These are phyloP conservation scores for Pichia deserticola DNA, from an alignment of 805 yeast genomes.

Conservation along the genomic window DNA sequence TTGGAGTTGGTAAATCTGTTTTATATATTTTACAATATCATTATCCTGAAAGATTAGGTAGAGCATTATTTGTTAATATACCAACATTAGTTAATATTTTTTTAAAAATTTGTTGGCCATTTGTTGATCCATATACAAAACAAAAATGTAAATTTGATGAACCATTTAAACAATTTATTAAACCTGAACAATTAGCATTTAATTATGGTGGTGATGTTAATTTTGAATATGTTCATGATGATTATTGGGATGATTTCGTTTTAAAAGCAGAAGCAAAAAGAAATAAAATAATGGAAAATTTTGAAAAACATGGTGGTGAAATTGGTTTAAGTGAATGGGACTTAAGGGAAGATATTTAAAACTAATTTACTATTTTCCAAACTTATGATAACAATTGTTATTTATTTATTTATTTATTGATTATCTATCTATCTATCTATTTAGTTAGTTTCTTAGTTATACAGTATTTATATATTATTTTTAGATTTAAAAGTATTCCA, in stretches of 20 bases:
- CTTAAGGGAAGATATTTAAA: constrained; percentile 41
- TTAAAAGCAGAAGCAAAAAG: constrained; percentile 53
- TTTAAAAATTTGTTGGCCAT: constrained; percentile 86
- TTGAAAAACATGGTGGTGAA: constrained; percentile 59
- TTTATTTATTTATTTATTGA: no score
- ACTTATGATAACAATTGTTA: no score
- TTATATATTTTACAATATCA: constrained; percentile 89
- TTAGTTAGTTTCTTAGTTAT: no score
- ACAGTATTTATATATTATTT: no score
- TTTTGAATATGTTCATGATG: constrained; percentile 73
- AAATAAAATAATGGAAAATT: constrained; percentile 54
- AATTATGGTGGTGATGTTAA: constrained; percentile 81
- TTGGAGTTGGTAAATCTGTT: constrained; percentile 83
- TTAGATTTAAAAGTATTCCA: no score
- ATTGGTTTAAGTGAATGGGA: constrained; percentile 82
- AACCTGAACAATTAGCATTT: constrained; percentile 68
- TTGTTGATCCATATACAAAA: constrained; percentile 90
- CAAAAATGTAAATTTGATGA: constrained; percentile 89
- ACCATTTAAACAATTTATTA: constrained; percentile 80
- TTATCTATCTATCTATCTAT: no score
- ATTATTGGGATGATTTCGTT: constrained; percentile 73
- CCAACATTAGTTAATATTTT: constrained; percentile 96
- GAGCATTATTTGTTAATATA: constrained; percentile 83
- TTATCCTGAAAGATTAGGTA: constrained; percentile 93
- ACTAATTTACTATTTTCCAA: neutral